Conservation (phyloP, 202 grass and related monocot genomes). For the Zoysia matrella region DNA sequence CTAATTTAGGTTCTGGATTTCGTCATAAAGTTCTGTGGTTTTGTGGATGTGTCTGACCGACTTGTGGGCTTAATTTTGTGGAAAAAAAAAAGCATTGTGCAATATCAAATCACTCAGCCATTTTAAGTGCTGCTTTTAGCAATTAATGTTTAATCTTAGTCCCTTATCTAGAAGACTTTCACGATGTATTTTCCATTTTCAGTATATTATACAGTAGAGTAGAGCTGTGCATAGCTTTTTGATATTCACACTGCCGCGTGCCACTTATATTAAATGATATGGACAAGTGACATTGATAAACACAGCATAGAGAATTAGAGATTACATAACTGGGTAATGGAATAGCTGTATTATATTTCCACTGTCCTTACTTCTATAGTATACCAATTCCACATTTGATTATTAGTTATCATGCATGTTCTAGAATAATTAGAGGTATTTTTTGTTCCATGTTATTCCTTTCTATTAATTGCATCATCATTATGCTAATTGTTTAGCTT, state of each 20-base stretch:
- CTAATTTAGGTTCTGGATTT: slow-evolving; percentile 6
- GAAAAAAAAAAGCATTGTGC: neutral
- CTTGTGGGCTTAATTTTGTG: neutral
- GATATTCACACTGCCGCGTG: neutral
- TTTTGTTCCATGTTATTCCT: neutral
- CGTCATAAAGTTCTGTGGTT: neutral
- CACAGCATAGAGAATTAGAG: neutral
- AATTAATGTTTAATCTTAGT: neutral
- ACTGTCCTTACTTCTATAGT: slow-evolving; percentile 5
- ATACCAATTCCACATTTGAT: slow-evolving; percentile 6
- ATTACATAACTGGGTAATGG: neutral
- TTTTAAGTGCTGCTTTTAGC: neutral
- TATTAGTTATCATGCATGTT: neutral
- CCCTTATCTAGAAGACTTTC: neutral
- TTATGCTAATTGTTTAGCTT: slow-evolving; percentile 15
- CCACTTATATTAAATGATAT: neutral
- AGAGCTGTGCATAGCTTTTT: neutral
- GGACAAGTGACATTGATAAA: neutral
- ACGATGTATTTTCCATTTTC: neutral
- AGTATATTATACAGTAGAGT: neutral
- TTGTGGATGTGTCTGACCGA: neutral
- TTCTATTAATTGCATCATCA: neutral
- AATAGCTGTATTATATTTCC: neutral
- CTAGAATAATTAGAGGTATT: neutral
- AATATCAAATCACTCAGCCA: neutral